Conservation (phyloP, 2,329 filamentous ascomycete species). For the Cadophora luteo-olivacea region DNA sequence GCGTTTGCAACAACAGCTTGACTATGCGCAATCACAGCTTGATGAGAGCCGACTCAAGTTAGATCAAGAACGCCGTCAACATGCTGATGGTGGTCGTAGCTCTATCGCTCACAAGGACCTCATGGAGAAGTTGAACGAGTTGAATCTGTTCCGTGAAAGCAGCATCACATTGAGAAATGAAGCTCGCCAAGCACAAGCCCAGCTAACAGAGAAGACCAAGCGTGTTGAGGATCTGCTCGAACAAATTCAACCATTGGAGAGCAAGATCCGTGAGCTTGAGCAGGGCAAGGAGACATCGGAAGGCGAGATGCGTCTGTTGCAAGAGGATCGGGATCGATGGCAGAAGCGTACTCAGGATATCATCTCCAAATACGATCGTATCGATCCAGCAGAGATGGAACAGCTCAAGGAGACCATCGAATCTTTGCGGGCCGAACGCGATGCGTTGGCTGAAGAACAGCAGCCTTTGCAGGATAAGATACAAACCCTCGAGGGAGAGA, state of each 20-base stretch:
- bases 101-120: constrained; percentile 86
- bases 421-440: constrained; percentile 68
- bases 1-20: constrained; percentile 86
- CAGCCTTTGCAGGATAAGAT: constrained; percentile 60
- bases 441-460: constrained; percentile 49
- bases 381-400: constrained; percentile 92
- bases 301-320: constrained; percentile 85
- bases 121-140: constrained; percentile 92
- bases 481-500: constrained; percentile 59
- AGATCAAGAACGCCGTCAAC: constrained; percentile 82
- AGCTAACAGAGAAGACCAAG: constrained; percentile 75
- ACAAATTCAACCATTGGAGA: constrained; percentile 82
- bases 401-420: constrained; percentile 81
- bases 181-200: constrained; percentile 76
- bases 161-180: constrained; percentile 90
- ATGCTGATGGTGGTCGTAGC: constrained; percentile 74
- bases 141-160: constrained; percentile 95
- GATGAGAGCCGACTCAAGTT: constrained; percentile 90
- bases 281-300: constrained; percentile 70
- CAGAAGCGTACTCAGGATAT: constrained; percentile 96
- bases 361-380: constrained; percentile 92
- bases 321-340: constrained; percentile 92
- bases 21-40: constrained; percentile 85
- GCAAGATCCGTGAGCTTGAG: constrained; percentile 81
- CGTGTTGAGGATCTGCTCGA: constrained; percentile 77